Conservation (phyloP, 441 rosid species). For the Macaranga tanarius region DNA sequence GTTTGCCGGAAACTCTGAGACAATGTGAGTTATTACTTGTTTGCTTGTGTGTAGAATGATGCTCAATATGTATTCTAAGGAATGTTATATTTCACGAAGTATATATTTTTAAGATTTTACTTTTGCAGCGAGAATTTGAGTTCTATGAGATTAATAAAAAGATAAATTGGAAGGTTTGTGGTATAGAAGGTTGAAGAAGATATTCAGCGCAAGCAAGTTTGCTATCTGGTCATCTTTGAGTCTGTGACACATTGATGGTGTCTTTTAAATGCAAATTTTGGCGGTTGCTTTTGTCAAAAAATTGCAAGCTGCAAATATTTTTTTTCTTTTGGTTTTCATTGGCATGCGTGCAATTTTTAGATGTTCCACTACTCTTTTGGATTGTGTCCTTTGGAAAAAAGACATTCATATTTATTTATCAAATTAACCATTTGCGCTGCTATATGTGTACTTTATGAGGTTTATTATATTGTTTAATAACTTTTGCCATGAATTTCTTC, state of each 20-base stretch:
- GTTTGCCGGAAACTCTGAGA: neutral
- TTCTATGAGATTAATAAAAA: neutral
- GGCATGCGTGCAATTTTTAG: neutral
- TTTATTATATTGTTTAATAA: neutral
- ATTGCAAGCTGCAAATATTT: neutral
- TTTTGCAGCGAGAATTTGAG: neutral
- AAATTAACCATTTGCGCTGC: neutral
- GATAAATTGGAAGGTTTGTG: no score
- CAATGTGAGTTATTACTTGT: neutral
- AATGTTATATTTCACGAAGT: neutral
- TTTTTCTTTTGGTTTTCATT: neutral
- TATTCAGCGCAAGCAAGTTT: no score
- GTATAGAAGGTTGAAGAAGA: no score
- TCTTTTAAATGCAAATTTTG: neutral
- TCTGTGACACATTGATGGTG: neutral
- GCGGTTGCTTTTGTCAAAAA: neutral
- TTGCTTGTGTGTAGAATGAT: neutral
- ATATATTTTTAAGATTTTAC: neutral
- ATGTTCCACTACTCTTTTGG: neutral
- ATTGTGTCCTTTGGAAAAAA: neutral
- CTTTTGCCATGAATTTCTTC: slow-evolving; percentile 17
- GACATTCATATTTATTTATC: neutral
- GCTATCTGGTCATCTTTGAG: neutral
- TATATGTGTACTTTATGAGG: neutral
- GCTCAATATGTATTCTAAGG: neutral